Evolutionary conservation across 495 filamentous ascomycete genomes (phyloP).

Genomic region (Cairneyella variabilis): DNA sequence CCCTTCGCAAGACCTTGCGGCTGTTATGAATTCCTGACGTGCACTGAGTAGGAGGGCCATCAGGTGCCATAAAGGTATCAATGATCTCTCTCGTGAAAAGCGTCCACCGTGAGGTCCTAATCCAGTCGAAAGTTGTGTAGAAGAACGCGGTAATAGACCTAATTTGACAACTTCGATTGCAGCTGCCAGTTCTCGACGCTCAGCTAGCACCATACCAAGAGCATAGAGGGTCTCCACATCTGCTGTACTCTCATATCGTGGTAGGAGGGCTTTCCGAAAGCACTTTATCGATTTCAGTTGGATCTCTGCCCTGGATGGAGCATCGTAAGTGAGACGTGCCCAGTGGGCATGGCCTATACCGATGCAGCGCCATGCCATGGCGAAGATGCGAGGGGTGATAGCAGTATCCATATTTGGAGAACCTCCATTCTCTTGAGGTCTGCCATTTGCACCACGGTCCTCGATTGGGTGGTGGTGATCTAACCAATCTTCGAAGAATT

Average conservation of each 20-base stretch:
- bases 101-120: slow-evolving; percentile 37
- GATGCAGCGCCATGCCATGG: slow-evolving; percentile 71
- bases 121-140: slow-evolving; percentile 8
- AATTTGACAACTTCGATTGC: slow-evolving; percentile 74
- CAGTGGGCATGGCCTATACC: slow-evolving; percentile 81
- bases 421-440: slow-evolving; percentile 30
- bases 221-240: slow-evolving; percentile 73
- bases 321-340: slow-evolving; percentile 74
- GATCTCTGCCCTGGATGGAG: slow-evolving; percentile 60
- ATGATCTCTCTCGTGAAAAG: slow-evolving; percentile 44
- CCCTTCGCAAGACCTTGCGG: slow-evolving; percentile 76
- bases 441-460: slow-evolving; percentile 29
- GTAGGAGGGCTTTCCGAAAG: slow-evolving; percentile 65
- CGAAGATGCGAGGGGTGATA: slow-evolving; percentile 43
- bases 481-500: slow-evolving; percentile 63
- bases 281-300: slow-evolving; percentile 70
- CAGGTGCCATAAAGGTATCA: slow-evolving; percentile 79
- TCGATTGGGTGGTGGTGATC: slow-evolving; percentile 36
- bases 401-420: neutral
- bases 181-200: slow-evolving; percentile 69
- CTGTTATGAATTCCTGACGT: slow-evolving; percentile 76
- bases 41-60: slow-evolving; percentile 82
- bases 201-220: slow-evolving; percentile 73
- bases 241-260: slow-evolving; percentile 54
- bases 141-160: slow-evolving; percentile 34